These are phyloP conservation scores for Hondaea fermentalgiana DNA, from an alignment of 108 stramenopile genomes.

Conservation along the genomic window DNA sequence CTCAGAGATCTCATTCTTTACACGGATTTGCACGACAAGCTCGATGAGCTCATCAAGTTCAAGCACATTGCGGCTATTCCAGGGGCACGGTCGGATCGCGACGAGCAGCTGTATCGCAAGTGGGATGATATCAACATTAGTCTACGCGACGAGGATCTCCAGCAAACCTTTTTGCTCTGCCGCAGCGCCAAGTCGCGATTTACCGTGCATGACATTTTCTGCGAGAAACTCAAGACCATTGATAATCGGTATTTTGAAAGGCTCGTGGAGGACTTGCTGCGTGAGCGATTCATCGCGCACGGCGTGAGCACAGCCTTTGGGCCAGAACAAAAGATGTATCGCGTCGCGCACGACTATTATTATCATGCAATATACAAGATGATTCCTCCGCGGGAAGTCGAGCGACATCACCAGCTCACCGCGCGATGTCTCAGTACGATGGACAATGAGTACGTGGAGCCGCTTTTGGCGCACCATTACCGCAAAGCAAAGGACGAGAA, in stretches of 20 bases:
- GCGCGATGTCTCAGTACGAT: not conserved
- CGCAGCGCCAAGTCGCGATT: not conserved
- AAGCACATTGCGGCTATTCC: not conserved
- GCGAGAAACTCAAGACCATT: not conserved
- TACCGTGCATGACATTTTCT: not conserved
- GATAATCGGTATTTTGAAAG: not conserved
- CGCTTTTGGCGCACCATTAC: conserved; percentile 10
- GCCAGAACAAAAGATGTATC: not conserved
- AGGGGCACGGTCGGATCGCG: not conserved
- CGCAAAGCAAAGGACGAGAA: not conserved
- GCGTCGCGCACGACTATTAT: not conserved
- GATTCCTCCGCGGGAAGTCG: not conserved
- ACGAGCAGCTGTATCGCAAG: not conserved
- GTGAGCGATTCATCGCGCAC: not conserved
- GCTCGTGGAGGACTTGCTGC: not conserved
- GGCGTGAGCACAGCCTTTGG: not conserved
- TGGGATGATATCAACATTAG: conserved; percentile 15
- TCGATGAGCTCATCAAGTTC: not conserved
- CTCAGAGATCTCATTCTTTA: not conserved
- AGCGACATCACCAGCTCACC: not conserved
- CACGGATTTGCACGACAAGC: not conserved
- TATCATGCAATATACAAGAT: not conserved
- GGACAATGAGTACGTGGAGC: not conserved
- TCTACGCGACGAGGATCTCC: not conserved
- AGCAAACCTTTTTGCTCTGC: not conserved